Percentiles rank a stretch among this genome's conserved stretches.
Evolutionary conservation across 805 yeast genomes (phyloP).

Genomic region (Groenewaldozyma salmanticensis): DNA sequence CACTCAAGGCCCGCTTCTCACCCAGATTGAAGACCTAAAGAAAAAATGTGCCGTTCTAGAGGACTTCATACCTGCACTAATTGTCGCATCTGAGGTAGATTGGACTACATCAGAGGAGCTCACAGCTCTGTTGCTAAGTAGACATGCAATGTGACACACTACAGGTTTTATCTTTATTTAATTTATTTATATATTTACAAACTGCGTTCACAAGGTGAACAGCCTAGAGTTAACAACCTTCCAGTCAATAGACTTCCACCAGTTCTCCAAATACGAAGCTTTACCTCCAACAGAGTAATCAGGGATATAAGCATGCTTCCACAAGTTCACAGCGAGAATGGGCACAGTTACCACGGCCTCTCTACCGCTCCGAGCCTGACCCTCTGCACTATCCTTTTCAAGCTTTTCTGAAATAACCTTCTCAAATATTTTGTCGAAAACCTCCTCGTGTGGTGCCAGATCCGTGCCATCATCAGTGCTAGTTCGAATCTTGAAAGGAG

Average conservation of each 20-base stretch:
- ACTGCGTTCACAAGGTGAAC: slow-evolving; percentile 9
- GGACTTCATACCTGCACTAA: slow-evolving; percentile 15
- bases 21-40: slow-evolving; percentile 1
- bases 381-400: slow-evolving; percentile 43
- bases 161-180: no score
- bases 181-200: no score
- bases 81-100: slow-evolving; percentile 16
- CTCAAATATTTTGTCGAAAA: not conserved
- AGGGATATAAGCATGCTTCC: slow-evolving; percentile 81
- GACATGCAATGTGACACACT: no score
- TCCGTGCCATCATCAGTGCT: slow-evolving; percentile 72
- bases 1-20: slow-evolving; percentile 2
- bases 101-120: no score
- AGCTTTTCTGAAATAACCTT: not conserved
- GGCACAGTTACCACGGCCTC: slow-evolving; percentile 43
- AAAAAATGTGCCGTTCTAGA: slow-evolving; percentile 10
- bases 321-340: slow-evolving; percentile 64
- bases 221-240: slow-evolving; percentile 26
- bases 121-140: no score
- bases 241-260: slow-evolving; percentile 83
- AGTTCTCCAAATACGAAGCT: slow-evolving; percentile 57
- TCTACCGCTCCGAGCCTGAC: slow-evolving; percentile 35
- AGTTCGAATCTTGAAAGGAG: slow-evolving; percentile 58
- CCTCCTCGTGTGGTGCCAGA: slow-evolving; percentile 17
- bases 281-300: slow-evolving; percentile 80